phyloP scores from a whole-genome alignment of 768 basidiomycete genomes.

The Naganishia kalamii region DNA sequence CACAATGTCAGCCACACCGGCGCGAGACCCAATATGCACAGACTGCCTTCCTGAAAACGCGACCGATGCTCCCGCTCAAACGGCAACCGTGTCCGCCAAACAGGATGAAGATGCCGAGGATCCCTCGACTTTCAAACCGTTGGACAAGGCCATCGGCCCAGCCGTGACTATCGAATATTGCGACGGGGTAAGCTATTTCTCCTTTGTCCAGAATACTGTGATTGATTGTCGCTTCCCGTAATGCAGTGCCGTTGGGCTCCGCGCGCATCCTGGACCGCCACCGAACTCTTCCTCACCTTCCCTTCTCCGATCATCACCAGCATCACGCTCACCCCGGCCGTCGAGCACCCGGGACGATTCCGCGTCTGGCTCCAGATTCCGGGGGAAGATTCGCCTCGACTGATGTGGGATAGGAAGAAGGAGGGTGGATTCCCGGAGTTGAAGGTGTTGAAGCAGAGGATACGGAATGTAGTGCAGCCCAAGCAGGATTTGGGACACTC shows the following conservation, averaged over 20 bases:
- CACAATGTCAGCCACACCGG: background rate
- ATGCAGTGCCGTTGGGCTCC: constrained; percentile 57
- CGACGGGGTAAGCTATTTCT: constrained; percentile 53
- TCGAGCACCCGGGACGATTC: constrained; percentile 83
- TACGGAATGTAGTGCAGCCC: constrained; percentile 76
- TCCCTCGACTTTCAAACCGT: constrained; percentile 33
- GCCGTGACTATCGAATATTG: constrained; percentile 85
- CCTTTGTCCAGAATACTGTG: no score
- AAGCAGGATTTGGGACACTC: constrained; percentile 80
- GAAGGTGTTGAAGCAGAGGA: constrained; percentile 70
- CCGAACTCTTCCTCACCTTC: constrained; percentile 85
- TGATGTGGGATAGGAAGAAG: constrained; percentile 80
- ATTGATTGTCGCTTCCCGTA: background rate
- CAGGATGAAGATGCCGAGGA: constrained; percentile 28
- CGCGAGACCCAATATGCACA: background rate
- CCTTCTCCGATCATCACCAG: constrained; percentile 65
- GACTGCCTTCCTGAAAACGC: background rate
- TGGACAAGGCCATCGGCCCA: constrained; percentile 43
- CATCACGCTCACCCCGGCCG: constrained; percentile 66
- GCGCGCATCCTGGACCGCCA: constrained; percentile 86
- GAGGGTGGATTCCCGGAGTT: constrained; percentile 90
- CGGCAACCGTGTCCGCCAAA: background rate
- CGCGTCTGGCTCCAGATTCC: constrained; percentile 68
- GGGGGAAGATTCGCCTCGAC: constrained; percentile 21
- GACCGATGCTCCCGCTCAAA: background rate